phyloP scores from a whole-genome alignment of 1,284 basidiomycete genomes.

The Microbotryum silenes-acaulis region DNA sequence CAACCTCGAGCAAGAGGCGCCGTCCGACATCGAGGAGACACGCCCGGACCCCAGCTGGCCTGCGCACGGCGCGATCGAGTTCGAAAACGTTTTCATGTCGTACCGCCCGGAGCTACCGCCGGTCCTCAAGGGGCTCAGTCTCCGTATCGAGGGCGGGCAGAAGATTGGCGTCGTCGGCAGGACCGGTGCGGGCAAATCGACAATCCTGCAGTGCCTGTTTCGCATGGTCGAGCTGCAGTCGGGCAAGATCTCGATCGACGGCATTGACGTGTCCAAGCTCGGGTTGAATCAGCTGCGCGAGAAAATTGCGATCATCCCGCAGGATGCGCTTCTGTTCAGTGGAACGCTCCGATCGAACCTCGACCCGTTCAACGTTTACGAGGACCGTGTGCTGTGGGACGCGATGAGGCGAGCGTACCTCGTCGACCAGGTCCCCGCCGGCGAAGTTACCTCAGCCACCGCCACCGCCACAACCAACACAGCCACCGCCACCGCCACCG shows the following conservation, averaged over 20 bases:
- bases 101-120: slow-evolving; percentile 41
- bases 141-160: slow-evolving; percentile 45
- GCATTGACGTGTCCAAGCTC: slow-evolving; percentile 48
- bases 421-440: slow-evolving; percentile 24
- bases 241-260: slow-evolving; percentile 38
- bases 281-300: slow-evolving; percentile 45
- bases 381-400: slow-evolving; percentile 33
- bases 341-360: slow-evolving; percentile 56
- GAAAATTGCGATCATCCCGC: slow-evolving; percentile 63
- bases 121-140: slow-evolving; percentile 54
- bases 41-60: slow-evolving; percentile 62
- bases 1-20: slow-evolving; percentile 61
- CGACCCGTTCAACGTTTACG: slow-evolving; percentile 64
- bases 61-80: slow-evolving; percentile 40
- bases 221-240: slow-evolving; percentile 35
- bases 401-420: slow-evolving; percentile 37
- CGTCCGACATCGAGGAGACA: slow-evolving; percentile 54
- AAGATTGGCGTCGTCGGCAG: slow-evolving; percentile 51
- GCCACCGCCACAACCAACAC: not conserved
- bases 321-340: slow-evolving; percentile 63
- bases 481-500: not conserved
- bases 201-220: slow-evolving; percentile 62
- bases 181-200: slow-evolving; percentile 51
- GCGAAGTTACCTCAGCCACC: not conserved
- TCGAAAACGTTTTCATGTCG: slow-evolving; percentile 36